phyloP scores from a whole-genome alignment of 2,329 filamentous ascomycete species.

The Sporothrix schenckii region DNA sequence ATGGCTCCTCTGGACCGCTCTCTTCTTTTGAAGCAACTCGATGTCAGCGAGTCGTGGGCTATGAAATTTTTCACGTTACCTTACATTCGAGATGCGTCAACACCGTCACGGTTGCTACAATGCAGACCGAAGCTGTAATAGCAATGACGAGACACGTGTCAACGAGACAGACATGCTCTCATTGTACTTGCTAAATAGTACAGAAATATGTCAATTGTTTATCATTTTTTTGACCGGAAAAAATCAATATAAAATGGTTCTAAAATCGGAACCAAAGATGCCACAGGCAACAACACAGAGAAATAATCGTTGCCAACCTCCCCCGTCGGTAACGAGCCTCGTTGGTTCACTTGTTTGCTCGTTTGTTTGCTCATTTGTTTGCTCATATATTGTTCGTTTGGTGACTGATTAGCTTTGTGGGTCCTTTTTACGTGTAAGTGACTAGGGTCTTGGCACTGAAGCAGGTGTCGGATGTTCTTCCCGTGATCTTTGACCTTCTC shows the following conservation, averaged over 20 bases:
- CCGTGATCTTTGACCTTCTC: background rate
- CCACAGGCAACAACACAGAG: background rate
- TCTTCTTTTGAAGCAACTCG: background rate
- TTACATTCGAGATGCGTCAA: background rate
- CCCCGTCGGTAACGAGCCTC: background rate
- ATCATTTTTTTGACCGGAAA: background rate
- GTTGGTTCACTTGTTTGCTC: background rate
- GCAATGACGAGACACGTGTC: no score
- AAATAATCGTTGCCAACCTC: background rate
- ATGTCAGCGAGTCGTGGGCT: background rate
- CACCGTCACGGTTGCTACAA: background rate
- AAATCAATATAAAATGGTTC: background rate
- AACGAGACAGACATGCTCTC: no score
- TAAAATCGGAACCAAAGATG: background rate
- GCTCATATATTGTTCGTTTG: background rate
- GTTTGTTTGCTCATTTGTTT: background rate
- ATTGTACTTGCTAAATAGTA: no score
- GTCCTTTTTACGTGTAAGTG: constrained; percentile 22
- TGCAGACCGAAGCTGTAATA: no score
- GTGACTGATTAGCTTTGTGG: background rate
- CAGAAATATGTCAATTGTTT: no score
- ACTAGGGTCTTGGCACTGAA: background rate
- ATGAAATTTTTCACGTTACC: background rate
- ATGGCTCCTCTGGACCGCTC: no score
- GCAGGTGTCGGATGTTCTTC: background rate